Evolutionary conservation across 805 yeast genomes (phyloP), one percentile per base, ranked within the genome.

Genomic region (Cyberlindnera subsufficiens): DNA sequence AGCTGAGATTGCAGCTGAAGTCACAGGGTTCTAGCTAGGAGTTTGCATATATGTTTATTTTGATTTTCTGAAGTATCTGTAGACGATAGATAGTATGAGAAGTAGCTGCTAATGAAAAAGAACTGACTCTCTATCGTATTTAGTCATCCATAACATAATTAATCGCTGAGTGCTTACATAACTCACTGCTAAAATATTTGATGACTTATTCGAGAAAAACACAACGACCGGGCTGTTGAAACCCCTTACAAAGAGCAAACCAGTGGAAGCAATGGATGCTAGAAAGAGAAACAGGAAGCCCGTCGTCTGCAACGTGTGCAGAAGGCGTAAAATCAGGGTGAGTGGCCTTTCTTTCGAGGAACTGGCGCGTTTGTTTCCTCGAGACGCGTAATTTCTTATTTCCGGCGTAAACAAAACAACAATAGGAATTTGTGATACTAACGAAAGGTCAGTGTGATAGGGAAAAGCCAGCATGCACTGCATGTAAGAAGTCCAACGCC

Each of bases 291-390:
- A 42, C 46, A 53, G 61, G 47, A 51, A 49, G 36, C 57, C 58
- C 16, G 60, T 54, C n/a, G 62, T 55, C 16, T 58, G 62, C 41
- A 53, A 46, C 19, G 54, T 53, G 15, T 58, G 62, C 51, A 51
- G 62, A 42, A 53, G 54, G 36, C 54, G 62, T 16, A 58, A 58
- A 35, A 55, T 58, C 32, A 56, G 55, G 35, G 62, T 58, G 38
- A 41, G 61, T 56, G 15, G 14, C 14, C 25, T 22, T 22, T 8
- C 27, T 22, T 5, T 19, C 18, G 32, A 30, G 32, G 16, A 15
- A 14, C 16, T 30, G 13, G 32, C 18, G 37, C 30, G 19, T 16
- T 19, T 13, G 27, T 22, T 14, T 30, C 18, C 18, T 25, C 33
- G 32, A 16, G 34, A 35, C 43, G 42, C 40, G 52, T 43, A 10